Evolutionary conservation across 352 stramenopile species (phyloP).

Genomic region (Globisporangium megalacanthum): DNA sequence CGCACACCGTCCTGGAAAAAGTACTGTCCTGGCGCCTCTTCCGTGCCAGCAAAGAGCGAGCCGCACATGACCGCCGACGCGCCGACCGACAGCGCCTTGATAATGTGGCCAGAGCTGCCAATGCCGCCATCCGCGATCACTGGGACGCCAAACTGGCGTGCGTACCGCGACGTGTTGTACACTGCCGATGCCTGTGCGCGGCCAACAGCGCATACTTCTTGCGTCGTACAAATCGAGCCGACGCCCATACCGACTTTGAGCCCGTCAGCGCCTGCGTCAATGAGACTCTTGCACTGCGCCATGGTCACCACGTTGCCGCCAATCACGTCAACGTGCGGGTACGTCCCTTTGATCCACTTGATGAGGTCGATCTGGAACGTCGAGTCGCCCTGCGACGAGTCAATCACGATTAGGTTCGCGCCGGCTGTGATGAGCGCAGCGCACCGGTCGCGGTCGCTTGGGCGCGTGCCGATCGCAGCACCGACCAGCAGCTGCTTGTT

Average conservation of each 20-base stretch:
- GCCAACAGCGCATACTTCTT: constrained; percentile 98
- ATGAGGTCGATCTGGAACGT: constrained; percentile 88
- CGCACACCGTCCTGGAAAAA: constrained; percentile 99
- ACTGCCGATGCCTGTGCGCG: constrained; percentile 98
- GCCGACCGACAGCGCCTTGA: constrained; percentile 97
- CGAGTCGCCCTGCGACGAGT: constrained; percentile 99
- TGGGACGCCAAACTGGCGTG: constrained; percentile 94
- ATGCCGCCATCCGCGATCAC: constrained; percentile 99
- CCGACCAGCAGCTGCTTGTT: constrained; percentile 99
- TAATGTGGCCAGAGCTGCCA: constrained; percentile 97
- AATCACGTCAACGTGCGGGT: constrained; percentile 97
- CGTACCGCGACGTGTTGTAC: constrained; percentile 97
- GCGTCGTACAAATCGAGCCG: constrained; percentile 99
- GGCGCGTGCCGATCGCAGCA: constrained; percentile 98
- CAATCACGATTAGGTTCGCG: constrained; percentile 99
- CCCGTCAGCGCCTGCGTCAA: constrained; percentile 98
- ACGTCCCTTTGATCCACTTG: constrained; percentile 95
- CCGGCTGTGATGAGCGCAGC: constrained; percentile 90
- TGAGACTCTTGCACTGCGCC: constrained; percentile 97
- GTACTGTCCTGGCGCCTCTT: constrained; percentile 99
- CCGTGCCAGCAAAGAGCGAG: constrained; percentile 98
- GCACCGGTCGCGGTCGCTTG: constrained; percentile 94
- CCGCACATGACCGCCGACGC: constrained; percentile 99
- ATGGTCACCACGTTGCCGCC: constrained; percentile 99
- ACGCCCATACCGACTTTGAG: constrained; percentile 99